Evolutionary conservation across 208 protist species (phyloP).

Genomic region (Acanthamoeba lenticulata): DNA sequence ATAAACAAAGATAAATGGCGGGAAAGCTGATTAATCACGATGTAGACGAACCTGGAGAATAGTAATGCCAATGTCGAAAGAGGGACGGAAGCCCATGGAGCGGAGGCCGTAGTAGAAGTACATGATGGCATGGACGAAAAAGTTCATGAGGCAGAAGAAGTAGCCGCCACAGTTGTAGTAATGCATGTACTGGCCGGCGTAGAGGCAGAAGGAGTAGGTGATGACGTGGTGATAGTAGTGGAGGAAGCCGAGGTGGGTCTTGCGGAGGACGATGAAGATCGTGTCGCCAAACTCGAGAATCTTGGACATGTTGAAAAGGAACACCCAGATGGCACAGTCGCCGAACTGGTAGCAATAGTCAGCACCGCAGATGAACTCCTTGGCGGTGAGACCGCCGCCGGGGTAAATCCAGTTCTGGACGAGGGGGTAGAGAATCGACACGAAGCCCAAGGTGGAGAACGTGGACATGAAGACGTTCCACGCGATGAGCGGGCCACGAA

Average conservation of each 20-base stretch:
- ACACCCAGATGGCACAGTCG: constrained; percentile 84
- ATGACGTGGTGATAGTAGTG: constrained; percentile 93
- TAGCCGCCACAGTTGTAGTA: constrained; percentile 61
- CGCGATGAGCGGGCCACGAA: constrained; percentile 80
- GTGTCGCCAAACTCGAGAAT: constrained; percentile 87
- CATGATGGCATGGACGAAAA: constrained; percentile 94
- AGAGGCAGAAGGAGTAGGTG: constrained; percentile 93
- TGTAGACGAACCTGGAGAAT: constrained; percentile 54
- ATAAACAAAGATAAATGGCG: too few species aligned
- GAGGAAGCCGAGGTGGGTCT: constrained; percentile 87
- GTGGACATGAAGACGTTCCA: constrained; percentile 90
- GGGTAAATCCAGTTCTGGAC: constrained; percentile 24
- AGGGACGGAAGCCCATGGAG: constrained; percentile 83
- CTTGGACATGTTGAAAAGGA: constrained; percentile 86
- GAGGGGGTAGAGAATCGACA: constrained; percentile 36
- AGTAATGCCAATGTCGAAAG: constrained; percentile 80
- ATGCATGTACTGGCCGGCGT: constrained; percentile 77
- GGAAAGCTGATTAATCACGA: too few species aligned
- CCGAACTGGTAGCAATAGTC: constrained; percentile 69
- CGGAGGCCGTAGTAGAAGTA: constrained; percentile 94
- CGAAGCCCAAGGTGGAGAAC: constrained; percentile 86
- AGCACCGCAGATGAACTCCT: constrained; percentile 24
- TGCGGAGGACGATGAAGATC: constrained; percentile 88
- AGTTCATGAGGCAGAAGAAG: constrained; percentile 95
- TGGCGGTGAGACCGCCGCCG: neutral